A percentile compares a stretch with the other conserved stretches of the same genome.
These are phyloP conservation scores for Aspergillus sp. DNA, from an alignment of 2,329 filamentous ascomycete species.

Conservation along the genomic window DNA sequence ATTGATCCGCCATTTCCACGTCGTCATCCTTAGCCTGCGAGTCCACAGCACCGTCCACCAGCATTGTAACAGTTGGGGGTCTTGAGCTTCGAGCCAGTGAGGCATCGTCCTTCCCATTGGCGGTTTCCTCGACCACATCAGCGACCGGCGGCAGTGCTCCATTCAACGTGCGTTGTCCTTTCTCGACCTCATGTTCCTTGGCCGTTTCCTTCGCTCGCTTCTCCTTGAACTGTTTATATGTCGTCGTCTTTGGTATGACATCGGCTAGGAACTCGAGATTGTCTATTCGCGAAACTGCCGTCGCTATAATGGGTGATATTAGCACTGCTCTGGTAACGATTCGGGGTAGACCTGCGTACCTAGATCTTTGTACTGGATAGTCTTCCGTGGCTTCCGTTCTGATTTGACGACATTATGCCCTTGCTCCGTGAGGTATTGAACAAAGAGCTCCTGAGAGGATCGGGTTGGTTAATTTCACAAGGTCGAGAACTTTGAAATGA, in stretches of 20 bases:
- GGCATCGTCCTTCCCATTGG: slow-evolving; percentile 18
- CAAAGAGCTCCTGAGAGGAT: slow-evolving; percentile 76
- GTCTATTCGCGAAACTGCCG: slow-evolving; percentile 81
- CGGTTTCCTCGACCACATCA: slow-evolving; percentile 24
- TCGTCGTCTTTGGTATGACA: slow-evolving; percentile 80
- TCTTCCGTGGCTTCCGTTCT: slow-evolving; percentile 86
- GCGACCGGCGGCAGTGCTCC: slow-evolving; percentile 20
- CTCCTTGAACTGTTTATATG: slow-evolving; percentile 77
- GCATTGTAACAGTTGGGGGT: slow-evolving; percentile 49
- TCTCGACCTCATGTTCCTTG: slow-evolving; percentile 32
- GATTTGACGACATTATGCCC: slow-evolving; percentile 85
- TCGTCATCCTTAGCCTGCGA: slow-evolving; percentile 41
- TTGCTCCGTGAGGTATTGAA: slow-evolving; percentile 84
- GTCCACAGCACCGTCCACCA: slow-evolving; percentile 55
- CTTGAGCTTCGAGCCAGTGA: slow-evolving; percentile 28
- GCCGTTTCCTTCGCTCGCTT: slow-evolving; percentile 45
- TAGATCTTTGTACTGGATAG: slow-evolving; percentile 94
- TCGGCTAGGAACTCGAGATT: slow-evolving; percentile 94
- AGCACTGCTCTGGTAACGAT: slow-evolving; percentile 3
- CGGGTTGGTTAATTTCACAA: slow-evolving; percentile 4
- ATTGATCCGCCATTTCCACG: slow-evolving; percentile 57
- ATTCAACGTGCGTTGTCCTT: slow-evolving; percentile 40
- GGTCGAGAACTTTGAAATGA: neutral
- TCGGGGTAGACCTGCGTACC: slow-evolving; percentile 46
- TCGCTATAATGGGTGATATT: slow-evolving; percentile 54